Conservation (phyloP, 192 early-diverging fungal species). For the Dissophora ornata region DNA sequence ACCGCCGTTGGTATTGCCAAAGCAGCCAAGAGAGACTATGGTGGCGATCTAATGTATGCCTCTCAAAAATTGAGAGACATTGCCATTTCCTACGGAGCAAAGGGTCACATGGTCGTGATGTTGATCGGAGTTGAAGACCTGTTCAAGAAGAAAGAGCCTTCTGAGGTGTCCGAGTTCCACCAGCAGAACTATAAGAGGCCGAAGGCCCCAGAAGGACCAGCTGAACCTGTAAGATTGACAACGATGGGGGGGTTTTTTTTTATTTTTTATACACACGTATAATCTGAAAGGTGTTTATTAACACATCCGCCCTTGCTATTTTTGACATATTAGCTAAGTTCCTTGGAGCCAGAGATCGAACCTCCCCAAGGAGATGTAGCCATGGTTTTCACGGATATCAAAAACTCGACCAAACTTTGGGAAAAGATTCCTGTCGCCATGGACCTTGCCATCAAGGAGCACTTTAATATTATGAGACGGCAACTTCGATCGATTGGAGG, state of each 20-base stretch:
- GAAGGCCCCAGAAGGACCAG: slow-evolving; percentile 59
- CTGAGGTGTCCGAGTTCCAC: slow-evolving; percentile 22
- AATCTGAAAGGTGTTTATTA: too few relatives aligned
- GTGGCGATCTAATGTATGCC: slow-evolving; percentile 78
- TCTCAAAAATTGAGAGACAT: slow-evolving; percentile 88
- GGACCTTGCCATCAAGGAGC: slow-evolving; percentile 87
- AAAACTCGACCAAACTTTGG: slow-evolving; percentile 94
- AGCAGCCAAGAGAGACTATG: slow-evolving; percentile 66
- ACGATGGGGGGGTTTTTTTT: too few relatives aligned
- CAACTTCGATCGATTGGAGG: slow-evolving; percentile 84
- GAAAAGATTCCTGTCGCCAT: slow-evolving; percentile 86
- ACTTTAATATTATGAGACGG: slow-evolving; percentile 86
- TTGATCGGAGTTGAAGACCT: slow-evolving; percentile 86
- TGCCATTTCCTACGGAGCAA: slow-evolving; percentile 84
- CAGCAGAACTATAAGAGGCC: slow-evolving; percentile 54
- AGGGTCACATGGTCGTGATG: slow-evolving; percentile 88
- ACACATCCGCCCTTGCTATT: background rate
- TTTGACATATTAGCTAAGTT: slow-evolving; percentile 19
- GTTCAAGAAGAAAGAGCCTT: slow-evolving; percentile 62
- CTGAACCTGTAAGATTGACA: slow-evolving; percentile 66
- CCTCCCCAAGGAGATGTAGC: slow-evolving; percentile 87
- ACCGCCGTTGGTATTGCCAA: slow-evolving; percentile 88
- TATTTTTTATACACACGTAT: too few relatives aligned
- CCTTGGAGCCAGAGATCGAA: slow-evolving; percentile 78
- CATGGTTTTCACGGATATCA: slow-evolving; percentile 94